phyloP scores from a whole-genome alignment of 768 basidiomycete genomes.

The Boletus sensibilis region DNA sequence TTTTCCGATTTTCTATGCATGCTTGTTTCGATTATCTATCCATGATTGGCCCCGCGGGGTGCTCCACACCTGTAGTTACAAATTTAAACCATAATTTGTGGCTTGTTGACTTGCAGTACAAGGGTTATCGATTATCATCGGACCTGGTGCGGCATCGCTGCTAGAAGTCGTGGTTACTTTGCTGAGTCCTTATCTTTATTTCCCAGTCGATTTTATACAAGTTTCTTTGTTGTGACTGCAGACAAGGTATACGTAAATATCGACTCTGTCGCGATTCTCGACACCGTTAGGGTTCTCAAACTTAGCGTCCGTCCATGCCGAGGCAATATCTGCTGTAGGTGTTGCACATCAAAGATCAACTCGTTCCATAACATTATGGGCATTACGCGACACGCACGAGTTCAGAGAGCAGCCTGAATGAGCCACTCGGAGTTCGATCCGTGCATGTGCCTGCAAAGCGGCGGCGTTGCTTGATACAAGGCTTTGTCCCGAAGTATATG shows the following conservation, averaged over 20 bases:
- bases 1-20: neutral
- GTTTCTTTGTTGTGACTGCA: neutral
- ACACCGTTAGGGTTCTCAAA: neutral
- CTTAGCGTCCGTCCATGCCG: neutral
- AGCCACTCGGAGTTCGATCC: conserved; percentile 3
- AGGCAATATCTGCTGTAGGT: neutral
- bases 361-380: neutral
- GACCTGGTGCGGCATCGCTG: neutral
- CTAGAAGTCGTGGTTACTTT: neutral
- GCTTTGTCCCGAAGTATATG: conserved; percentile 10
- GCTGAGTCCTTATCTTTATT: neutral
- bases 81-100: too few species aligned
- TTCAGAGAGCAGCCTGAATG: neutral
- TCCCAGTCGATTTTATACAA: neutral
- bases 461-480: neutral
- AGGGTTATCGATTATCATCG: neutral
- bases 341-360: neutral
- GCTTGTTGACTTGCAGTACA: neutral
- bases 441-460: neutral
- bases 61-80: neutral
- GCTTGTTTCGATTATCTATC: neutral
- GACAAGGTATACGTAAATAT: neutral
- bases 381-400: neutral
- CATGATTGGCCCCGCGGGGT: neutral
- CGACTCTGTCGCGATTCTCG: neutral